Evolutionary conservation across 805 yeast genomes (phyloP).

Genomic region (Teunomyces atbi): DNA sequence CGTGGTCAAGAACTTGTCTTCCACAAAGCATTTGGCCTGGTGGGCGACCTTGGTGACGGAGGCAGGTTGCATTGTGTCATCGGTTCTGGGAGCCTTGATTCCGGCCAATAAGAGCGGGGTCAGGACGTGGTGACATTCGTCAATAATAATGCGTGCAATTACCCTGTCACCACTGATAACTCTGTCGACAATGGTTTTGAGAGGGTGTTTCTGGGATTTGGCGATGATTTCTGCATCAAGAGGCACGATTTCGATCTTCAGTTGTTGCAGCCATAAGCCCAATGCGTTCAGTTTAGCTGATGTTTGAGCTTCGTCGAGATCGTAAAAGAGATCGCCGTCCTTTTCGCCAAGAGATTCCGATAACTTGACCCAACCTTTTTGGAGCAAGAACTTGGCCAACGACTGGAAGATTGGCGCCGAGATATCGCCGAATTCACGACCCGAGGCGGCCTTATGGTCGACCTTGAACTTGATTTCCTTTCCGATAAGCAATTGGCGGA

Average conservation of each 20-base stretch:
- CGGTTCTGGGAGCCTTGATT: slow-evolving; percentile 67
- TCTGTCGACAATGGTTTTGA: slow-evolving; percentile 65
- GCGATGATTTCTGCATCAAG: slow-evolving; percentile 33
- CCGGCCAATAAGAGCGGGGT: slow-evolving; percentile 72
- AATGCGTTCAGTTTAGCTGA: slow-evolving; percentile 48
- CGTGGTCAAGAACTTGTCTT: slow-evolving; percentile 59
- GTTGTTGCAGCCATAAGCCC: slow-evolving; percentile 53
- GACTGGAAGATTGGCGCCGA: slow-evolving; percentile 62
- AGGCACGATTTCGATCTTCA: slow-evolving; percentile 19
- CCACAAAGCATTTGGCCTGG: slow-evolving; percentile 63
- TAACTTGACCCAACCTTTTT: slow-evolving; percentile 60
- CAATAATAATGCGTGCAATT: slow-evolving; percentile 54
- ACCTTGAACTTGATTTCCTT: slow-evolving; percentile 61
- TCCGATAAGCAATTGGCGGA: slow-evolving; percentile 63
- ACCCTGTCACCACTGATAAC: slow-evolving; percentile 79
- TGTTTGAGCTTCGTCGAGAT: slow-evolving; percentile 42
- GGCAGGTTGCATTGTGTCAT: slow-evolving; percentile 38
- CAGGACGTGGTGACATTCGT: slow-evolving; percentile 50
- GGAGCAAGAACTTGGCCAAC: slow-evolving; percentile 53
- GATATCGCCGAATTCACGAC: slow-evolving; percentile 71
- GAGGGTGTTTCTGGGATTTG: slow-evolving; percentile 39
- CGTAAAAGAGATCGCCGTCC: slow-evolving; percentile 42
- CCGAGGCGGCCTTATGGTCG: slow-evolving; percentile 47
- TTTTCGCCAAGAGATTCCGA: slow-evolving; percentile 48
- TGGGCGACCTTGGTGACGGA: slow-evolving; percentile 62